Percentiles rank a stretch among this genome's conserved stretches.
Evolutionary conservation across 1,139 yeast species (phyloP).

Genomic region (Candida glucosophila): DNA sequence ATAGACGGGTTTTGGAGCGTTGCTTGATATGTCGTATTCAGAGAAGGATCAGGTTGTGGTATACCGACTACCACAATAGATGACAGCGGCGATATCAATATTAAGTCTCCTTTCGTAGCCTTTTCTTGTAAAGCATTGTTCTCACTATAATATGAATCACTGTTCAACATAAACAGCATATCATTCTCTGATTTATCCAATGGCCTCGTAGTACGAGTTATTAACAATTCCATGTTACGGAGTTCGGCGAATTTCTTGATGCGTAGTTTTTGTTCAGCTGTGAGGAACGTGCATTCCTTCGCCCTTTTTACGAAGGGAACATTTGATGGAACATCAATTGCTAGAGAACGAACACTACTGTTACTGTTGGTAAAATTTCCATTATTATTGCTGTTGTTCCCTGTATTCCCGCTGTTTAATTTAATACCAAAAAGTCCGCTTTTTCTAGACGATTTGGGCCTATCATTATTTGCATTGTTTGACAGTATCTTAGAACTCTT

Average conservation of each 20-base stretch:
- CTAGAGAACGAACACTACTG: constrained; percentile 15
- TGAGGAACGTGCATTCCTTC: constrained; percentile 23
- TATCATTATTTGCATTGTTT: constrained; percentile 11
- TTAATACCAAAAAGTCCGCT: constrained; percentile 36
- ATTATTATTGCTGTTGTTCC: constrained; percentile 6
- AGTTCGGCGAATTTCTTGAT: constrained; percentile 24
- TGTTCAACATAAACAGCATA: no score
- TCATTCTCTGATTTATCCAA: constrained; percentile 8
- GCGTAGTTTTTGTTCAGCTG: constrained; percentile 26
- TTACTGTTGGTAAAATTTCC: constrained; percentile 5
- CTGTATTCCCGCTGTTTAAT: constrained; percentile 16
- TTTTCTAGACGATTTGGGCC: constrained; percentile 24
- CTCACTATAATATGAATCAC: no score
- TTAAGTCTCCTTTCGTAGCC: no score
- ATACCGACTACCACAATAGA: constrained; percentile 35
- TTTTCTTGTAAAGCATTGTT: no score
- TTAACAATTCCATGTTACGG: constrained; percentile 25
- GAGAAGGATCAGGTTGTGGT: constrained; percentile 32
- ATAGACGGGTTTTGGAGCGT: constrained; percentile 50
- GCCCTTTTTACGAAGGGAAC: constrained; percentile 13
- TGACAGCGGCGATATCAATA: no score
- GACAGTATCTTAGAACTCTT: constrained; percentile 6
- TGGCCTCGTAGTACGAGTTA: constrained; percentile 25
- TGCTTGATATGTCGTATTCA: constrained; percentile 50
- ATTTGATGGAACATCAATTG: constrained; percentile 10